Evolutionary conservation across 2,329 filamentous ascomycete species (phyloP), one percentile per base, ranked within the genome.

Genomic region (Paracoccidioides lutzii): DNA sequence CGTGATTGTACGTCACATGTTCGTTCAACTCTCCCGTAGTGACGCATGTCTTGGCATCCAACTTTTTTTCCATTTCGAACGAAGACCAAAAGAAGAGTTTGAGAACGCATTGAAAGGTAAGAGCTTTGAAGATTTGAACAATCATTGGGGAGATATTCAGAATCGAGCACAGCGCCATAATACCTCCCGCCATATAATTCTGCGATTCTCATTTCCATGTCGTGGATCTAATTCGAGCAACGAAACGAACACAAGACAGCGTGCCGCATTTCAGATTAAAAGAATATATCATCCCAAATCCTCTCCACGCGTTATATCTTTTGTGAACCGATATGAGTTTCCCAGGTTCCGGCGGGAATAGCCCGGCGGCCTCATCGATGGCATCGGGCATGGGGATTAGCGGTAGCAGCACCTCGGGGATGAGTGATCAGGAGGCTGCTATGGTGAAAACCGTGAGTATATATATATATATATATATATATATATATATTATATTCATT

Each of bases 361-460:
- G 65, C 37, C 62, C 62, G 38, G 61, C 64, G 32, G 62, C 59
- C 14, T 63, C 59, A 30, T 48, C 59, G 30, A 59, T 59, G 4
- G 56, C 46, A 4, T 56, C 58, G 32, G 66, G 63, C 48, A 64
- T 65, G 15, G 56, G 50, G 37, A 49, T 45, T 43, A 30, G 58
- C 50, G 50, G 60, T 33, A 58, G 58, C 5, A 60, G 58, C 28
- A 66, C 64, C 42, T 66, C 65, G 14, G 73, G 73, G 44, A 69
- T 76, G 70, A 73, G 60, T 54, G 73, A 76, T 14, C 73, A 76
- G 62, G 74, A 77, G 57, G 69, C 73, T 55, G 67, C 67, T 46
- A 76, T 76, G 71, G 71, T 76, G 44, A 76, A 74, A 62, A 70
- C 70, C 65, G 75, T 76, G 60, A 42, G 62, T 60, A 35, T 43